A percentile compares a stretch with the other conserved stretches of the same genome.
Conservation (phyloP, 805 yeast species). For the Jamesozyma hellenica region DNA sequence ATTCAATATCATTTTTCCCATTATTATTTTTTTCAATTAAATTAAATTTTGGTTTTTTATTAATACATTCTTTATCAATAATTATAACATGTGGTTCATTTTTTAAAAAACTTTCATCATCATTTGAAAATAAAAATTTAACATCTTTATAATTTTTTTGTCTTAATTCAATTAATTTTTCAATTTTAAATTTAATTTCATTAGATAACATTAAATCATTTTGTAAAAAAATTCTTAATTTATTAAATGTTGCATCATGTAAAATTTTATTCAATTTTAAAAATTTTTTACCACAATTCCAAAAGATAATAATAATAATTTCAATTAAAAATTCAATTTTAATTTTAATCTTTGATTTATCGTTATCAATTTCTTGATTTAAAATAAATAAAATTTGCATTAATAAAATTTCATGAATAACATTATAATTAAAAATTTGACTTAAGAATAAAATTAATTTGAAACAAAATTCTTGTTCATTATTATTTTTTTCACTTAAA, state of each 20-base stretch:
- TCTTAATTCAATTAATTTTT: constrained; percentile 42
- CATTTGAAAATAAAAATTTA: too few relatives aligned
- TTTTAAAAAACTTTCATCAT: neutral
- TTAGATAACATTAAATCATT: constrained; percentile 36
- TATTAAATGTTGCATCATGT: constrained; percentile 43
- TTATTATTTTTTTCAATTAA: constrained; percentile 28
- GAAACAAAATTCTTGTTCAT: neutral
- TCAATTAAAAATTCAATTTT: constrained; percentile 42
- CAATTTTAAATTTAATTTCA: constrained; percentile 38
- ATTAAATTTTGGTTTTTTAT: constrained; percentile 24
- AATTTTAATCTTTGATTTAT: constrained; percentile 34
- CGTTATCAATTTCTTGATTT: constrained; percentile 1
- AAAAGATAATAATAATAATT: constrained; percentile 41
- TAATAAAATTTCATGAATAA: constrained; percentile 43
- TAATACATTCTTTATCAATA: constrained; percentile 3
- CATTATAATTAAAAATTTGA: constrained; percentile 47
- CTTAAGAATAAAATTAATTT: neutral
- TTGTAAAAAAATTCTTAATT: constrained; percentile 50
- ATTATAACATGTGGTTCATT: constrained; percentile 2
- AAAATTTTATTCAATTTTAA: constrained; percentile 36
- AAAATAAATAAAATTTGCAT: constrained; percentile 45
- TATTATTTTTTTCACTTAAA: neutral
- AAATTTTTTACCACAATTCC: constrained; percentile 43
- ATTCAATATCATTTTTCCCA: constrained; percentile 14
- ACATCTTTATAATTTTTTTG: constrained; percentile 1